Evolutionary conservation across 2,329 filamentous ascomycete genomes (phyloP).

Genomic region (Alternaria sp.): DNA sequence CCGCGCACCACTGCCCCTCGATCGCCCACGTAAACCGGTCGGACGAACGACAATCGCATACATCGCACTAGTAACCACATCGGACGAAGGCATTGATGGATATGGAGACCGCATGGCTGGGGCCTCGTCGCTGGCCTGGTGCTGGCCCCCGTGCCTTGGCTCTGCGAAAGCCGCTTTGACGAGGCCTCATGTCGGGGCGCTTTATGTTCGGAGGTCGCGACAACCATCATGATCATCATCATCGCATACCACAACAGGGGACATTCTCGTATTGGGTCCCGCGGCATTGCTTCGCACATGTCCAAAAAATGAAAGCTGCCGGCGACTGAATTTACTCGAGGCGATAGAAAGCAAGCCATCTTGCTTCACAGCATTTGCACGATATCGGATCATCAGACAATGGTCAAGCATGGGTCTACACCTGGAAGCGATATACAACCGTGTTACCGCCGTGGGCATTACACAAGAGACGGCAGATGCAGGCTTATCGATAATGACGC

Average conservation of each 20-base stretch:
- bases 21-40: slow-evolving; percentile 16
- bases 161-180: slow-evolving; percentile 2
- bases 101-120: background rate
- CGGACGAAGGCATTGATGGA: background rate
- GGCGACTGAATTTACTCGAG: background rate
- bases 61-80: background rate
- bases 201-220: background rate
- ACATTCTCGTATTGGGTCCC: background rate
- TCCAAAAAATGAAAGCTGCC: background rate
- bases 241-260: background rate
- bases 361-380: background rate
- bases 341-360: background rate
- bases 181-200: background rate
- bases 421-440: background rate
- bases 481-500: slow-evolving; percentile 20
- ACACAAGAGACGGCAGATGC: slow-evolving; percentile 8
- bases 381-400: background rate
- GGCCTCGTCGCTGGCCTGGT: background rate
- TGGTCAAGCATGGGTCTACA: background rate
- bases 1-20: slow-evolving; percentile 27
- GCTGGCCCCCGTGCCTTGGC: background rate
- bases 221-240: background rate
- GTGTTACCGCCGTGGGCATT: background rate
- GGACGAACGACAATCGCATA: slow-evolving; percentile 3
- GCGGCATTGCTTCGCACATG: background rate